phyloP scores from a whole-genome alignment of 352 stramenopile genomes.

The Thraustotheca clavata region DNA sequence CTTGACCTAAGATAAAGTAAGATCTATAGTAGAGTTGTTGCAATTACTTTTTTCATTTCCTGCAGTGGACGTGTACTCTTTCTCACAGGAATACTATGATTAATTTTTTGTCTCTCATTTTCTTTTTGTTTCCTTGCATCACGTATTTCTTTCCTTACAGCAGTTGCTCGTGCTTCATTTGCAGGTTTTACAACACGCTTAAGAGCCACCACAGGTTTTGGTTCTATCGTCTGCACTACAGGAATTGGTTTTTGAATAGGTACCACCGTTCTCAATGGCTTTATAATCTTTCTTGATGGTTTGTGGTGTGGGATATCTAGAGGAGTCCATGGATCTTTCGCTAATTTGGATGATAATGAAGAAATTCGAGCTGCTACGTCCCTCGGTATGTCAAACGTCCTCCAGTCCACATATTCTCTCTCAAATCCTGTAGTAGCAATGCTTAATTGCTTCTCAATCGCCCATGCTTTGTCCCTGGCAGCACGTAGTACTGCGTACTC shows the following conservation, averaged over 20 bases:
- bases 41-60: too few species aligned
- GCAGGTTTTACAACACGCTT: background rate
- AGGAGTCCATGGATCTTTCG: background rate
- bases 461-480: conserved; percentile 11
- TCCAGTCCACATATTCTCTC: background rate
- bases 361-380: conserved; percentile 10
- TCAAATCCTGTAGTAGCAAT: background rate
- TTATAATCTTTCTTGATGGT: background rate
- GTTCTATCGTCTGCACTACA: too few species aligned
- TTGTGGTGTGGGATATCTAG: background rate
- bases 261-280: too few species aligned
- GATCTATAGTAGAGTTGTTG: too few species aligned
- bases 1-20: too few species aligned
- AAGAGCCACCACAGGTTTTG: background rate
- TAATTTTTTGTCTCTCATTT: background rate
- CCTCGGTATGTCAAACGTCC: background rate
- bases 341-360: background rate
- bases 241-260: too few species aligned
- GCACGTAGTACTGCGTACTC: conserved; percentile 18
- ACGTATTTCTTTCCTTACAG: background rate
- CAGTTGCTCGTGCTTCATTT: background rate
- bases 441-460: conserved; percentile 17
- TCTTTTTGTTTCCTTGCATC: background rate
- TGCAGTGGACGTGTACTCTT: too few species aligned
- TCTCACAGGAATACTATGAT: too few species aligned